These are phyloP conservation scores for Lentinula sp. DNA, from an alignment of 768 basidiomycete species.

Conservation along the genomic window DNA sequence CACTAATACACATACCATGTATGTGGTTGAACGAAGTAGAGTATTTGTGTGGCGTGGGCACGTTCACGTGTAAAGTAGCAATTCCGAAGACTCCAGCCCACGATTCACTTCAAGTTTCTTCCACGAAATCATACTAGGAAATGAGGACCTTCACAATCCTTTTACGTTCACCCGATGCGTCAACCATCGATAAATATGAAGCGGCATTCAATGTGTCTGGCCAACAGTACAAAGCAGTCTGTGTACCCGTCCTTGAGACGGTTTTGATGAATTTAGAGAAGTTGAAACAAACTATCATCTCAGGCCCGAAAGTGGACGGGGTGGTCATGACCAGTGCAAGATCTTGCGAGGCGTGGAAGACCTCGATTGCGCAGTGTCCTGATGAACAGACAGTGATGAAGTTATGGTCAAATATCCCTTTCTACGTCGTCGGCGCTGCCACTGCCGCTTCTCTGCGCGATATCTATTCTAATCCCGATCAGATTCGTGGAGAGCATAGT, in stretches of 20 bases:
- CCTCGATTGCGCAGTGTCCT: conserved; percentile 15
- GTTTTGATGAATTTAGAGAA: conserved; percentile 38
- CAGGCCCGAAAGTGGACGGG: conserved; percentile 39
- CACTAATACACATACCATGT: too few species aligned
- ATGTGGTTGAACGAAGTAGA: too few species aligned
- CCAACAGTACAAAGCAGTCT: conserved; percentile 43
- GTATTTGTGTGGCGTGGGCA: neutral
- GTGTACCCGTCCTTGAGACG: conserved; percentile 73
- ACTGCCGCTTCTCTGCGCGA: conserved; percentile 46
- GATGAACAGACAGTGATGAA: conserved; percentile 8
- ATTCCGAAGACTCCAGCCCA: neutral
- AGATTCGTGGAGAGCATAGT: conserved; percentile 39
- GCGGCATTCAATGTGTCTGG: conserved; percentile 30
- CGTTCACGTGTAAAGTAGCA: neutral
- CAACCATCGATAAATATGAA: conserved; percentile 54
- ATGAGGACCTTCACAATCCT: conserved; percentile 30
- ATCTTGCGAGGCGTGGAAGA: conserved; percentile 66
- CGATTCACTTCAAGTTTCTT: neutral
- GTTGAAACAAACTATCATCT: conserved; percentile 39
- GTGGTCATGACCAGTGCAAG: conserved; percentile 79
- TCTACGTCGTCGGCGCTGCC: conserved; percentile 73
- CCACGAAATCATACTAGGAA: neutral
- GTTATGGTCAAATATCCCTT: conserved; percentile 41
- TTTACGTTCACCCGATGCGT: conserved; percentile 32
- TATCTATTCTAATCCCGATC: conserved; percentile 21